A percentile compares a stretch with the other conserved stretches of the same genome.
Evolutionary conservation across 148 eudicot genomes (phyloP).

Genomic region (Camellia lanceoleosa): DNA sequence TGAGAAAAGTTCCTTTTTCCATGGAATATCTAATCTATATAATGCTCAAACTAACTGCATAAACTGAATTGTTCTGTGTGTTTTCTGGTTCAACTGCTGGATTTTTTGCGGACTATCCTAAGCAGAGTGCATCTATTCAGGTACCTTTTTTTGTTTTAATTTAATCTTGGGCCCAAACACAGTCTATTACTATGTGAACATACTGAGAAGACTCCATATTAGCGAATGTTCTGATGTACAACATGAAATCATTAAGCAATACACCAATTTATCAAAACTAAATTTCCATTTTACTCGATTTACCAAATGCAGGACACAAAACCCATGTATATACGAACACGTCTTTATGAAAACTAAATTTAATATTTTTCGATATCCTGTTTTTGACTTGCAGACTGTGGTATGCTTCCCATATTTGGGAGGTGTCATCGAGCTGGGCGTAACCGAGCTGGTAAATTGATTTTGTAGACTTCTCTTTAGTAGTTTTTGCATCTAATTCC

Average conservation of each 20-base stretch:
- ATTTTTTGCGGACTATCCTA: conserved; percentile 2
- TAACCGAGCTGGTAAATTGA: conserved; percentile 51
- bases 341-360: too few species aligned
- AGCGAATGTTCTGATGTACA: neutral
- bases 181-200: neutral
- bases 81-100: conserved; percentile 7
- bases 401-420: conserved; percentile 67
- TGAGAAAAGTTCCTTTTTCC: neutral
- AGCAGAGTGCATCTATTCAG: conserved; percentile 84
- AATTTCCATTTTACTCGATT: neutral
- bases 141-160: conserved; percentile 24
- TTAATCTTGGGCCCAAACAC: neutral
- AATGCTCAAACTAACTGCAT: neutral
- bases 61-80: neutral
- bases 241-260: too few species aligned
- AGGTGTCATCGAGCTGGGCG: conserved; percentile 67
- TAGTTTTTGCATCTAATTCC: neutral
- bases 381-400: conserved; percentile 51
- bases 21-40: neutral
- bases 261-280: neutral
- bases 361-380: neutral
- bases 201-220: neutral
- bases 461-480: neutral
- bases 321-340: too few species aligned
- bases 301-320: too few species aligned